These are phyloP conservation scores for Aspergillus nanangensis DNA, from an alignment of 495 filamentous ascomycete species.

Conservation along the genomic window DNA sequence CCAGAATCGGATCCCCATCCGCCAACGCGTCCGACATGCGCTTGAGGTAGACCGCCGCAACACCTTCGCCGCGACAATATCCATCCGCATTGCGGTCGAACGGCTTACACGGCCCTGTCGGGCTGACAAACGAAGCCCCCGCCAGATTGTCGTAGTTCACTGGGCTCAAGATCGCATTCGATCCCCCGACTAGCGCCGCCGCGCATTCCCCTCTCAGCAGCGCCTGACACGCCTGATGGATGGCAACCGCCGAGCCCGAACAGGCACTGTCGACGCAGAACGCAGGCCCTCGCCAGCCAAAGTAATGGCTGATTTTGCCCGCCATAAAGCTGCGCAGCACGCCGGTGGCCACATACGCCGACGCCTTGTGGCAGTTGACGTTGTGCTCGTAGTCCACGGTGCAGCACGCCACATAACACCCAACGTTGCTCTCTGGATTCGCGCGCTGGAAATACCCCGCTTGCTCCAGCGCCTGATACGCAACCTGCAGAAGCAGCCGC, in stretches of 20 bases:
- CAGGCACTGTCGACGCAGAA: conserved; percentile 45
- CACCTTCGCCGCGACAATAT: conserved; percentile 68
- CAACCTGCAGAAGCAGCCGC: conserved; percentile 41
- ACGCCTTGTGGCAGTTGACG: conserved; percentile 25
- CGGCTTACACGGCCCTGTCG: conserved; percentile 56
- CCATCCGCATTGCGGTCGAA: conserved; percentile 69
- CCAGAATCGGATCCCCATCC: conserved; percentile 60
- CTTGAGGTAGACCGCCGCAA: conserved; percentile 64
- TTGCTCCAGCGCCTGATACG: conserved; percentile 47
- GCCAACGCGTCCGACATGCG: conserved; percentile 55
- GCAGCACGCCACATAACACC: conserved; percentile 30
- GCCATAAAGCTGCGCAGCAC: conserved; percentile 29
- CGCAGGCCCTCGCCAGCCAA: conserved; percentile 48
- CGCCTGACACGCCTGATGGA: conserved; percentile 34
- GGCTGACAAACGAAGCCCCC: conserved; percentile 34
- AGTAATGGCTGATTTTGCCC: conserved; percentile 36
- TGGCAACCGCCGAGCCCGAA: conserved; percentile 37
- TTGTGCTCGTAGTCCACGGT: conserved; percentile 37
- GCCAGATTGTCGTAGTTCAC: conserved; percentile 30
- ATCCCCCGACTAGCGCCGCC: conserved; percentile 37
- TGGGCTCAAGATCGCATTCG: conserved; percentile 37
- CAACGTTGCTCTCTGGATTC: conserved; percentile 16
- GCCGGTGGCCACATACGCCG: conserved; percentile 35
- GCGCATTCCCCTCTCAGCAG: conserved; percentile 35
- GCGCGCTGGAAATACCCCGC: conserved; percentile 32